Conservation (phyloP, 1,284 basidiomycete species). For the Ceratobasidium sp. region DNA sequence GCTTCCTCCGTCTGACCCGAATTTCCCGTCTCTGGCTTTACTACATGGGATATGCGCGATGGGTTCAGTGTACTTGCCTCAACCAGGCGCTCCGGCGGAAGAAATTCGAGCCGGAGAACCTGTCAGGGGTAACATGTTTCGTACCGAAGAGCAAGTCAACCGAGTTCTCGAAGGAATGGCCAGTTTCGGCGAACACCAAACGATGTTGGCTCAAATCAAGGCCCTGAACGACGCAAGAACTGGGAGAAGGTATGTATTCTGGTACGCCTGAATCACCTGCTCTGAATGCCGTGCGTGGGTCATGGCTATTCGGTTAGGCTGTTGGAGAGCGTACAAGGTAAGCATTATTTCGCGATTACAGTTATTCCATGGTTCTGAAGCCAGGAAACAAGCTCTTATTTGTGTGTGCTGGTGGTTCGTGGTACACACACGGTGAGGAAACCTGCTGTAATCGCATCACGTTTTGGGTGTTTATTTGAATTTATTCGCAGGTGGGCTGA, state of each 20-base stretch:
- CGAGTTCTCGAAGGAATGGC: constrained; percentile 36
- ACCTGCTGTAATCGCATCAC: background rate
- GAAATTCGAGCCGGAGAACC: constrained; percentile 31
- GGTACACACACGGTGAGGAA: constrained; percentile 32
- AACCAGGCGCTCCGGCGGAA: constrained; percentile 32
- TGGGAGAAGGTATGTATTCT: constrained; percentile 20
- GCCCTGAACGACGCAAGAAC: constrained; percentile 39
- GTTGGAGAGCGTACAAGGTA: constrained; percentile 34
- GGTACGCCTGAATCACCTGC: background rate
- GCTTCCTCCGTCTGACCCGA: constrained; percentile 32
- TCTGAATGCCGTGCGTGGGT: background rate
- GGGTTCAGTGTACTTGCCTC: constrained; percentile 31
- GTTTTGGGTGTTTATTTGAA: background rate
- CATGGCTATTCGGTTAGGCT: constrained; percentile 15
- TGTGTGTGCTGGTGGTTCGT: constrained; percentile 40
- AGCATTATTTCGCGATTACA: background rate
- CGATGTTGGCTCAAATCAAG: constrained; percentile 39
- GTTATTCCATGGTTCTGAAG: background rate
- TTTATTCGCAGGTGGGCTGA: constrained; percentile 31
- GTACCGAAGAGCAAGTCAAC: constrained; percentile 37
- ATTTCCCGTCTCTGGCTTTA: constrained; percentile 24
- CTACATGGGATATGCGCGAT: constrained; percentile 34
- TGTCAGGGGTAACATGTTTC: constrained; percentile 33
- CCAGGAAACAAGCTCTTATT: constrained; percentile 30
- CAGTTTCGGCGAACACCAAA: constrained; percentile 38